These are phyloP conservation scores for Ampelocalamus luodianensis DNA, from an alignment of 176 grass and related monocot species.

Conservation along the genomic window DNA sequence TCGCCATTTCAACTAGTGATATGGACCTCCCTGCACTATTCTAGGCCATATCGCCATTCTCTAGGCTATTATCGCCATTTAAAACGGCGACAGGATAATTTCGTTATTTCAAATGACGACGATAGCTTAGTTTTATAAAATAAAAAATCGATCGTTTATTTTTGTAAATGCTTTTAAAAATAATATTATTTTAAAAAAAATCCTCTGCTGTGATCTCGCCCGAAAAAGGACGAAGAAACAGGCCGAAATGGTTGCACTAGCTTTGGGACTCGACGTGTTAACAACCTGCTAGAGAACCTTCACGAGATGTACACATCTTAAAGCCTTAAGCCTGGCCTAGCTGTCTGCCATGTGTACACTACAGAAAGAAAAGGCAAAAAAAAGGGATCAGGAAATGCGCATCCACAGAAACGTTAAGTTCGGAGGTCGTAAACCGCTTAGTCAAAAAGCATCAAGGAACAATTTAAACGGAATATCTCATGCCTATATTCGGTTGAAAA, in stretches of 20 bases:
- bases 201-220: background rate
- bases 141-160: no score
- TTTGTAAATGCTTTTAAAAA: no score
- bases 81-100: no score
- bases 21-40: no score
- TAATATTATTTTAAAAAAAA: no score
- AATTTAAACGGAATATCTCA: background rate
- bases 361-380: background rate
- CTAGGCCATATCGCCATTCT: no score
- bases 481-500: no score
- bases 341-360: background rate
- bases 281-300: conserved; percentile 7
- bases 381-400: background rate
- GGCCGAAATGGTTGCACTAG: background rate
- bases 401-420: background rate
- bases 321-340: background rate
- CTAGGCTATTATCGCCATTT: no score
- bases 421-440: background rate
- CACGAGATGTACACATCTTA: background rate
- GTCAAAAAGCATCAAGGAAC: background rate
- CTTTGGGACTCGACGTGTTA: background rate
- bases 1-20: no score
- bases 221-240: background rate
- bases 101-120: no score
- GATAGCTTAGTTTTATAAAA: no score